Evolutionary conservation across 306 rosid genomes (phyloP), one percentile per base, ranked within the genome.

Genomic region (Trifolium fragiferum): DNA sequence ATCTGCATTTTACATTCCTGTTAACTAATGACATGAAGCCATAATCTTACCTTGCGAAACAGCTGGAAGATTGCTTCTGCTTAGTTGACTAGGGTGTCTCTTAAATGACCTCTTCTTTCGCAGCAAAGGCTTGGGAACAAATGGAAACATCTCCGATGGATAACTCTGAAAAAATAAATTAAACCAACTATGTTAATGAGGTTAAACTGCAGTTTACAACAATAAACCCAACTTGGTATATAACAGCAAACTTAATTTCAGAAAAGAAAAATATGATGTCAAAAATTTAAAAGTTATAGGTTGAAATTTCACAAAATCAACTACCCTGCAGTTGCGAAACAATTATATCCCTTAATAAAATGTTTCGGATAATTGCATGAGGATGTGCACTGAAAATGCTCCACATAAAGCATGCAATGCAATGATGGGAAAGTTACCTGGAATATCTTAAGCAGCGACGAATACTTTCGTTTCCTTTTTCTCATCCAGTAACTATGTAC

Each of bases 41-140:
- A 38, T 32, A 35, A 70, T 40, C 43, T 37, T 88, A 90, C 97
- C 90, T 80, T 83, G 88, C 78, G 84, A 82, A 32, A 80, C 35
- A 81, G 66, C 80, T 10, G 85, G 83, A 66, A 80, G 90, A 23
- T 82, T 80, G 78, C 79, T 80, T 75, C 90, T 85, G 33, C 84
- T 85, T 73, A 38, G n/a, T 77, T 85, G 93, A 69, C 92, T 87
- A 0, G 94, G 84, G 69, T 80, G 90, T 65, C 90, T 76, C 79
- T 88, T 90, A 40, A 89, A 68, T 58, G 97, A 82, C 76, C 97
- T 82, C 83, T 72, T 91, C 82, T 85, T 91, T 55, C 91, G 86
- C 30, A 77, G 51, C 25, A 73, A 71, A 63, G 83, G 86, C 76
- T 76, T 88, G n/a, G 85, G 86, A 61, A 88, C 66, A 60, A 78